A percentile compares a stretch with the other conserved stretches of the same genome.
These are phyloP conservation scores for Aspergillus sp. DNA, from an alignment of 2,329 filamentous ascomycete genomes.

Conservation along the genomic window DNA sequence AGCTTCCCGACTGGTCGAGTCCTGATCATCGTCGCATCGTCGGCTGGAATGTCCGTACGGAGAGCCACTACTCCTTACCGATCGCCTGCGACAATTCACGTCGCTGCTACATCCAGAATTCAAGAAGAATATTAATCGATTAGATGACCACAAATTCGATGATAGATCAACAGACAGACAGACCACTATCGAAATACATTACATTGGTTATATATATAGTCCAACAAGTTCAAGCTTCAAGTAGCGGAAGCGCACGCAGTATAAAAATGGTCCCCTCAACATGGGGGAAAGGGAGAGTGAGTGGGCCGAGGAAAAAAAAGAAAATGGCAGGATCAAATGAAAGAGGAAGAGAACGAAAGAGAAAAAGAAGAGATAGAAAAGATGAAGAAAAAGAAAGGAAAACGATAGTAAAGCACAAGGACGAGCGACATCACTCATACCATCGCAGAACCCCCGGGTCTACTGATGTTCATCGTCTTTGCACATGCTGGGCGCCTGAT, in stretches of 20 bases:
- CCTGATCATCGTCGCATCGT: not conserved
- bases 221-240: not conserved
- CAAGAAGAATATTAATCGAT: not conserved
- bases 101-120: not conserved
- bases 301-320: not conserved
- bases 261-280: not conserved
- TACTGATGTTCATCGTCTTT: constrained; percentile 21
- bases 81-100: not conserved
- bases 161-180: not conserved
- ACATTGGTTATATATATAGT: not conserved
- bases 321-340: not conserved
- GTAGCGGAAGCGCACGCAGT: not conserved
- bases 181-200: not conserved
- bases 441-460: not conserved
- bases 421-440: not conserved
- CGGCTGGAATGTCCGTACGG: not conserved
- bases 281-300: not conserved
- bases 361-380: not conserved
- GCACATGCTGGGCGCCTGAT: constrained; percentile 33
- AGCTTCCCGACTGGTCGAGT: not conserved
- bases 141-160: not conserved
- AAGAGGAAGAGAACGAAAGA: not conserved
- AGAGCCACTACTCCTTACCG: not conserved
- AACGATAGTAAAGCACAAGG: not conserved
- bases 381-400: not conserved